Base-by-base conservation (phyloP, 2,329 filamentous ascomycete genomes). In the Aspergillus phoenicis region DNA sequence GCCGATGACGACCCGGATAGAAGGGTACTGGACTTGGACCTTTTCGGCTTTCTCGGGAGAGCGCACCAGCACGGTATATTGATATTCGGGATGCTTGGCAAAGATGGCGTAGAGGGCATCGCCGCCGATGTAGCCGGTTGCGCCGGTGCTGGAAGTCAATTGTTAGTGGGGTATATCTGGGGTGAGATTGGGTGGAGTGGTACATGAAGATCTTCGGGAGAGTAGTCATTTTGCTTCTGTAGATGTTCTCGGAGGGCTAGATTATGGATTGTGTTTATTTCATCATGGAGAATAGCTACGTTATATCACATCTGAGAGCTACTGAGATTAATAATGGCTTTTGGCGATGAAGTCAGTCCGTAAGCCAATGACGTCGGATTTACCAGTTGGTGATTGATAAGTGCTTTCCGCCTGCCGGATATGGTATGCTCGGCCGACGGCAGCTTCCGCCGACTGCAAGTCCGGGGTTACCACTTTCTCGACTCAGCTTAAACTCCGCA, bases 1-100 rank as follows among this genome's bases (percentile, higher is more conserved):
- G 26, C 84, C 84, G 59, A 84, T 81, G 1, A 85, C 81, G n/a
- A 85, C 75, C 13, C 76, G 76, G 54, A 83, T 71, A 5, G 76
- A 79, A 3, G 84, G 75, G 60, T 81, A 86, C 24, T 68, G 62
- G 20, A 66, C 65, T 5, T 70, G 72, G 8, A 79, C 68, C 33
- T 74, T 67, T 26, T 71, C 66, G 45, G 75, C 77, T 58, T 78
- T 77, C 15, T 75, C 71, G 7, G 68, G 67, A 36, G 72, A 75
- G 51, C 79, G 77, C 17, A 81, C 71, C 2, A 80, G 67, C 8
- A 68, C 71, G 1, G 74, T 72, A 60, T 75, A 72, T 24, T 77
- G 70, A 64, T 76, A 78, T 7, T 79, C 75, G 7, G 77, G 75
- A 62, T 82, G 77, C 5, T 73, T 65, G 28, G 77, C 70, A 5